Conservation (phyloP, 768 basidiomycete species). For the Termitomyces sp. region DNA sequence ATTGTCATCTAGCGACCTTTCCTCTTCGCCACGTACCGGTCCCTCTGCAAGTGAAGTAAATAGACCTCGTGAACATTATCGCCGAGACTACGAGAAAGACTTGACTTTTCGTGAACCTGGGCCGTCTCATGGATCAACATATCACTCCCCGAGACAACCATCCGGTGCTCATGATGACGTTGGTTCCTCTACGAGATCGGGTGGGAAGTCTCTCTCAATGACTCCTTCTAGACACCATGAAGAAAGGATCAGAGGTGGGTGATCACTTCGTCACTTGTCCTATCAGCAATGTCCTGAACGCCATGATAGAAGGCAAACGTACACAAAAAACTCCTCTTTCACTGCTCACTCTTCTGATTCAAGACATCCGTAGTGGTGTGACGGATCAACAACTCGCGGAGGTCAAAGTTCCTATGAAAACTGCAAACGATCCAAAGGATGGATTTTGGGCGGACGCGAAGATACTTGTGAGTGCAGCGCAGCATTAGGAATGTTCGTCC, state of each 20-base stretch:
- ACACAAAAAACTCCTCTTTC: slow-evolving; percentile 25
- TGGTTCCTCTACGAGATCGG: background rate
- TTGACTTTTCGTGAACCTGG: slow-evolving; percentile 1
- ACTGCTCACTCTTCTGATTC: slow-evolving; percentile 65
- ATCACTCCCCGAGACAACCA: background rate
- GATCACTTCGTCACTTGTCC: background rate
- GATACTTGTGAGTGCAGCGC: slow-evolving; percentile 39
- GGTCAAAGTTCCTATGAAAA: slow-evolving; percentile 53
- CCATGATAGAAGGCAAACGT: slow-evolving; percentile 9
- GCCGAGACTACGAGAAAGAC: slow-evolving; percentile 28
- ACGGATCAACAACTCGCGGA: slow-evolving; percentile 61
- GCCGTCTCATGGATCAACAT: background rate
- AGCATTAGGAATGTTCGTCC: background rate
- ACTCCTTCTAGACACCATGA: background rate
- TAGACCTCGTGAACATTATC: slow-evolving; percentile 15
- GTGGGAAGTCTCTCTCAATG: background rate
- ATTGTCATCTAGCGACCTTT: background rate
- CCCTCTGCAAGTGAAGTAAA: background rate
- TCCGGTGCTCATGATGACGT: background rate
- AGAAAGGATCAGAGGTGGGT: slow-evolving; percentile 5
- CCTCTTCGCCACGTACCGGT: background rate
- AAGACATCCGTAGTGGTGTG: slow-evolving; percentile 50
- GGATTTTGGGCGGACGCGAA: slow-evolving; percentile 71
- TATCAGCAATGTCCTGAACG: background rate
- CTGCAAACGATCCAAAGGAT: slow-evolving; percentile 41